Percentiles rank a stretch among this genome's conserved stretches.
phyloP scores from a whole-genome alignment of 1,284 basidiomycete genomes.

The Hymenochaete sp. region DNA sequence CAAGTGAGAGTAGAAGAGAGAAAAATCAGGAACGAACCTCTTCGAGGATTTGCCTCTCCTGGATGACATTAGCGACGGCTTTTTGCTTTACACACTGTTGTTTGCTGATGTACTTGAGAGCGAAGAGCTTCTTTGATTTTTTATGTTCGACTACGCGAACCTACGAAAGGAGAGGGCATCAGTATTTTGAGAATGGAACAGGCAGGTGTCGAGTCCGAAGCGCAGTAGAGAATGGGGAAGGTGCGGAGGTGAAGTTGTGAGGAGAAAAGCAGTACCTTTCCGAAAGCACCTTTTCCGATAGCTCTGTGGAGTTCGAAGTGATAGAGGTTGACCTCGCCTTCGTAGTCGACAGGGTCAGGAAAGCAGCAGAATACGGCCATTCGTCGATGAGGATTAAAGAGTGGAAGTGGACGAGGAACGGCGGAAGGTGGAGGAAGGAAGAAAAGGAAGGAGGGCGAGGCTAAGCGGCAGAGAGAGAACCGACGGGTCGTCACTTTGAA shows the following conservation, averaged over 20 bases:
- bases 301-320: constrained; percentile 92
- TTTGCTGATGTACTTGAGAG: constrained; percentile 98
- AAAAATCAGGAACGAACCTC: constrained; percentile 49
- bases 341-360: constrained; percentile 84
- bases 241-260: constrained; percentile 4
- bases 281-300: constrained; percentile 96
- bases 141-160: constrained; percentile 94
- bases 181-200: not conserved
- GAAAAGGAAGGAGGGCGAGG: not conserved
- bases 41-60: constrained; percentile 83
- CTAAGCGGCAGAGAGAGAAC: not conserved
- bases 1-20: constrained; percentile 17
- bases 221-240: constrained; percentile 3
- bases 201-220: constrained; percentile 5
- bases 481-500: too few species aligned
- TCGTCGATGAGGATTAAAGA: constrained; percentile 4
- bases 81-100: constrained; percentile 85
- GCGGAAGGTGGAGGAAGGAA: not conserved
- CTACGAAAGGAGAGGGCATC: constrained; percentile 30
- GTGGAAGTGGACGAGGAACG: not conserved
- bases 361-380: constrained; percentile 47
- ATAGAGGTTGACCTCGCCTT: constrained; percentile 88
- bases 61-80: constrained; percentile 89
- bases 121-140: constrained; percentile 85
- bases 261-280: constrained; percentile 58